Percentiles rank a stretch among this genome's conserved stretches.
phyloP scores from a whole-genome alignment of 192 early-diverging fungal species.

The Funneliformis geosporum region DNA sequence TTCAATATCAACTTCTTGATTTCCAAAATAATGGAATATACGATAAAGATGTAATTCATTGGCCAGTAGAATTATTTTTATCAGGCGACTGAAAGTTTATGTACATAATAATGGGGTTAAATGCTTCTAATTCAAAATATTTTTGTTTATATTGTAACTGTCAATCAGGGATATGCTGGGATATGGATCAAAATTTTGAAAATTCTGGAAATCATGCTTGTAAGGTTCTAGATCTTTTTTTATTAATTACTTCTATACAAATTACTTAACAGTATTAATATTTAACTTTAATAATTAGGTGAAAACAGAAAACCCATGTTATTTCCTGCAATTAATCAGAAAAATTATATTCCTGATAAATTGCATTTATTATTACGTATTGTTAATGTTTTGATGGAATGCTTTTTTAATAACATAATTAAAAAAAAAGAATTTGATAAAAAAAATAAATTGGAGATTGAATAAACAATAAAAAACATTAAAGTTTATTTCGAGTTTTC shows the following conservation, averaged over 20 bases:
- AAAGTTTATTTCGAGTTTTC: not conserved
- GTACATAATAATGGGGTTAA: not conserved
- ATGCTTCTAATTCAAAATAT: not conserved
- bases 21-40: not conserved
- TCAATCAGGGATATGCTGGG: not conserved
- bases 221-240: too few species aligned
- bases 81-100: not conserved
- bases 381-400: not conserved
- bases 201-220: not conserved
- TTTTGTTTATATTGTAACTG: conserved; percentile 6
- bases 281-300: not conserved
- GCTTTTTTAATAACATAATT: not conserved
- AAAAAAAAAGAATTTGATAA: not conserved
- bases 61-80: not conserved
- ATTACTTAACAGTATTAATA: too few species aligned
- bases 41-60: not conserved
- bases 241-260: too few species aligned
- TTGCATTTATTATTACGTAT: not conserved
- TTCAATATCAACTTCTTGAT: not conserved
- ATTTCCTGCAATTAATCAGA: not conserved
- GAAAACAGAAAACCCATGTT: not conserved
- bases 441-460: not conserved
- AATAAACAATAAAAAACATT: not conserved
- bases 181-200: not conserved
- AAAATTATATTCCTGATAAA: not conserved